A percentile compares a stretch with the other conserved stretches of the same genome.
Evolutionary conservation across 129 eudicot genomes (phyloP).

Genomic region (Centella asiatica): DNA sequence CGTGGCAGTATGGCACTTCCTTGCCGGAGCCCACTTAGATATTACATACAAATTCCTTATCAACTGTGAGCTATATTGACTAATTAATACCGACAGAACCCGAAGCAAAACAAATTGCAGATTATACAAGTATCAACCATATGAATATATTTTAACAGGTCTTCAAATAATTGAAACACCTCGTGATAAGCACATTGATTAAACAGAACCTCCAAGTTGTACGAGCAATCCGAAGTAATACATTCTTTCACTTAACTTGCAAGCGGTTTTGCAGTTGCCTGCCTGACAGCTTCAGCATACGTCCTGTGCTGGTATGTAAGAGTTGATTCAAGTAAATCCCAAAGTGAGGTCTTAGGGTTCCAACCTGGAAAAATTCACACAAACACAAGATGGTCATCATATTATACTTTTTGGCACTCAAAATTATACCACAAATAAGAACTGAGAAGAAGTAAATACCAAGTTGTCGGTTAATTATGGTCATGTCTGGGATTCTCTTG

Average conservation of each 20-base stretch:
- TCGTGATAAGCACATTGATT: neutral
- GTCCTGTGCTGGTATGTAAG: conserved; percentile 99
- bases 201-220: neutral
- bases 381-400: neutral
- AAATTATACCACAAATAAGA: neutral
- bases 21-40: neutral
- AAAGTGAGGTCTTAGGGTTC: conserved; percentile 90
- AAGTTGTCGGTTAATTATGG: conserved; percentile 83
- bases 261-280: conserved; percentile 62
- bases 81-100: neutral
- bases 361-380: conserved; percentile 47
- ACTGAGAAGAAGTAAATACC: conserved; percentile 28
- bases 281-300: conserved; percentile 79
- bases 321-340: conserved; percentile 95
- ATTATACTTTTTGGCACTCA: neutral
- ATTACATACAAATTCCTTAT: conserved; percentile 3
- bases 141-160: neutral
- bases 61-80: conserved; percentile 7
- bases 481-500: conserved; percentile 98
- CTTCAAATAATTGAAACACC: conserved; percentile 5
- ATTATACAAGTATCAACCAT: neutral
- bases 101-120: neutral
- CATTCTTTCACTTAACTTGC: conserved; percentile 32
- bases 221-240: neutral
- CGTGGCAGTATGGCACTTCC: conserved; percentile 4